phyloP scores from a whole-genome alignment of 768 basidiomycete species.

The Kwoniella sp. region DNA sequence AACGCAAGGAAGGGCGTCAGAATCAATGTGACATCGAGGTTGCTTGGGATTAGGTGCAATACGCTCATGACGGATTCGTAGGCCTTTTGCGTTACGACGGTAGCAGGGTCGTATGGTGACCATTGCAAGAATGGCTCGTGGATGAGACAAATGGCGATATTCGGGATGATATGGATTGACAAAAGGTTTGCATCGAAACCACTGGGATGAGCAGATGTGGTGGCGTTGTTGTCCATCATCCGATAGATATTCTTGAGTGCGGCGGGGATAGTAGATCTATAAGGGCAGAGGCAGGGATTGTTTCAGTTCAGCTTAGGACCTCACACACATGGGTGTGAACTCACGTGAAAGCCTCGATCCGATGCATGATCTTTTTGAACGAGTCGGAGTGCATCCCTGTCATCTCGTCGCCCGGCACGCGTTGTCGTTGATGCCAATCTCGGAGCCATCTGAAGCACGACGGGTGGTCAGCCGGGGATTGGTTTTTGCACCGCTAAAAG shows the following conservation, averaged over 20 bases:
- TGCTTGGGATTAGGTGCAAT: conserved; percentile 42
- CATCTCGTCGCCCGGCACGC: conserved; percentile 27
- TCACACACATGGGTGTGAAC: too few relatives aligned
- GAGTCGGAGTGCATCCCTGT: conserved; percentile 14
- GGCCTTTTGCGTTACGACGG: conserved; percentile 17
- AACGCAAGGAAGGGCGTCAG: conserved; percentile 30
- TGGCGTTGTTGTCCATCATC: conserved; percentile 13
- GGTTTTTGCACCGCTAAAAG: too few relatives aligned
- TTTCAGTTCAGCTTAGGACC: too few relatives aligned
- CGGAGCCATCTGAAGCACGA: conserved; percentile 21
- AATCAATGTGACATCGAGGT: conserved; percentile 37
- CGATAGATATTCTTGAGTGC: conserved; percentile 32
- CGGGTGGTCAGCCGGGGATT: too few relatives aligned
- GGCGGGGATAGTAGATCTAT: conserved; percentile 25
- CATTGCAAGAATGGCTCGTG: conserved; percentile 40
- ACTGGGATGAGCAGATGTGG: neutral
- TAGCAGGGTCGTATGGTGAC: conserved; percentile 6
- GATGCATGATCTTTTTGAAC: conserved; percentile 23
- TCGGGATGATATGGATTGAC: conserved; percentile 41
- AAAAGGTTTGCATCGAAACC: conserved; percentile 28
- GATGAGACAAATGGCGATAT: conserved; percentile 31
- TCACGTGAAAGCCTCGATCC: conserved; percentile 38
- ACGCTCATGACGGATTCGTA: conserved; percentile 33
- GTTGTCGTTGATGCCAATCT: conserved; percentile 39
- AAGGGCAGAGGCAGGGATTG: too few relatives aligned